Conservation (phyloP, 2,329 filamentous ascomycete genomes). For the Phialophora verrucosa region DNA sequence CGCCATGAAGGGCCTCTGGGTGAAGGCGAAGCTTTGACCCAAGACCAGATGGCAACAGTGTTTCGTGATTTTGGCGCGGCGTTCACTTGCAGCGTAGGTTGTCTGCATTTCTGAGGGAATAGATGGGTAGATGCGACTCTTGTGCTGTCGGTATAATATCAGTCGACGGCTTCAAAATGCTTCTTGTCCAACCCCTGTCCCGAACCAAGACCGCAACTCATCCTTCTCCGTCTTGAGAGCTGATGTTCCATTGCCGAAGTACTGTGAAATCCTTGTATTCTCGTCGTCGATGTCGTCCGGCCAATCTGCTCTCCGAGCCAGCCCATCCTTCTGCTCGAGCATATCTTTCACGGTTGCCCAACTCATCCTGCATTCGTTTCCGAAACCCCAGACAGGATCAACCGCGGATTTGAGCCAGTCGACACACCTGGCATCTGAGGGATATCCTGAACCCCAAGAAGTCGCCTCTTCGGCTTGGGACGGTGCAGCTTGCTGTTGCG, state of each 20-base stretch:
- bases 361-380: conserved; percentile 87
- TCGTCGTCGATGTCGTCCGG: conserved; percentile 74
- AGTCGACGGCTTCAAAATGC: conserved; percentile 31
- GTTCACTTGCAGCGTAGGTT: neutral
- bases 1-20: conserved; percentile 51
- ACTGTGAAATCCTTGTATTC: conserved; percentile 74
- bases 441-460: conserved; percentile 94
- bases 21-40: conserved; percentile 58
- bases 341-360: conserved; percentile 96
- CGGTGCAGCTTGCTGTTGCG: conserved; percentile 41
- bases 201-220: conserved; percentile 83
- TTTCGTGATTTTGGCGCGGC: conserved; percentile 3
- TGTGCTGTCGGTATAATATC: neutral
- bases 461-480: conserved; percentile 47
- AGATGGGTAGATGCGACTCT: neutral
- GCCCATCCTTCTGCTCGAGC: conserved; percentile 70
- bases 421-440: conserved; percentile 80
- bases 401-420: conserved; percentile 84
- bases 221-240: conserved; percentile 63
- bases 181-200: conserved; percentile 46
- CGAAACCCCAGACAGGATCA: conserved; percentile 95
- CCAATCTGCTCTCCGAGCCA: conserved; percentile 79
- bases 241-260: conserved; percentile 56
- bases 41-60: conserved; percentile 10
- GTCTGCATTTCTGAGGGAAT: neutral